These are phyloP conservation scores for Candida sp. DNA, from an alignment of 1,139 yeast species.

Conservation along the genomic window DNA sequence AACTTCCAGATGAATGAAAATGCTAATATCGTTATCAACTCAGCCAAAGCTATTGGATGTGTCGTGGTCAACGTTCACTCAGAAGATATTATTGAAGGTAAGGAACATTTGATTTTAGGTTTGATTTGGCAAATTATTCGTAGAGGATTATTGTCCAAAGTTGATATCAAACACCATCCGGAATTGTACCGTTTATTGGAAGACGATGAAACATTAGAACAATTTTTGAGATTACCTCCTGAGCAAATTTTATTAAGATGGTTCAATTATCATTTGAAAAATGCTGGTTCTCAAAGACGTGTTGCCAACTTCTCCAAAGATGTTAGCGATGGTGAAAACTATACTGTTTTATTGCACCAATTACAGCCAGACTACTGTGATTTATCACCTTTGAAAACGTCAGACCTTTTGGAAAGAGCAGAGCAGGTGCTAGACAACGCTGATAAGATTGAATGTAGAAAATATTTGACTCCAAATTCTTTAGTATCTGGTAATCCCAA, in stretches of 20 bases:
- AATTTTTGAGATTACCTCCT: slow-evolving; percentile 93
- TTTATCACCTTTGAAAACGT: slow-evolving; percentile 71
- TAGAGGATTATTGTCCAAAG: slow-evolving; percentile 90
- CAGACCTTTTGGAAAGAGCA: slow-evolving; percentile 76
- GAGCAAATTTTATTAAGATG: slow-evolving; percentile 96
- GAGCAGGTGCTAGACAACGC: slow-evolving; percentile 84
- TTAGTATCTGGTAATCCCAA: slow-evolving; percentile 96
- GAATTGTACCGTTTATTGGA: slow-evolving; percentile 92
- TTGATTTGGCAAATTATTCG: slow-evolving; percentile 98
- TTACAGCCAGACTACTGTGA: slow-evolving; percentile 84
- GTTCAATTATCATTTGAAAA: slow-evolving; percentile 95
- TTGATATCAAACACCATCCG: slow-evolving; percentile 95
- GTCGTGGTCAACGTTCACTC: slow-evolving; percentile 97
- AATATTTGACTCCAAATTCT: slow-evolving; percentile 90
- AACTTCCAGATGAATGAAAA: slow-evolving; percentile 96
- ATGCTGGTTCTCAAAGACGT: slow-evolving; percentile 87
- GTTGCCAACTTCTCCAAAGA: slow-evolving; percentile 85
- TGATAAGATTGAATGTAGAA: slow-evolving; percentile 88
- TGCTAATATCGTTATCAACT: slow-evolving; percentile 95
- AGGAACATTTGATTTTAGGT: slow-evolving; percentile 93
- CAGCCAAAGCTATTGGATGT: slow-evolving; percentile 99
- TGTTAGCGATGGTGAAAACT: slow-evolving; percentile 93
- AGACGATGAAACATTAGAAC: slow-evolving; percentile 97
- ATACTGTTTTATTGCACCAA: slow-evolving; percentile 85
- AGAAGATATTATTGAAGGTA: slow-evolving; percentile 95